Evolutionary conservation across 768 basidiomycete genomes (phyloP).

Genomic region (Tylopilus cervinicoccineus): DNA sequence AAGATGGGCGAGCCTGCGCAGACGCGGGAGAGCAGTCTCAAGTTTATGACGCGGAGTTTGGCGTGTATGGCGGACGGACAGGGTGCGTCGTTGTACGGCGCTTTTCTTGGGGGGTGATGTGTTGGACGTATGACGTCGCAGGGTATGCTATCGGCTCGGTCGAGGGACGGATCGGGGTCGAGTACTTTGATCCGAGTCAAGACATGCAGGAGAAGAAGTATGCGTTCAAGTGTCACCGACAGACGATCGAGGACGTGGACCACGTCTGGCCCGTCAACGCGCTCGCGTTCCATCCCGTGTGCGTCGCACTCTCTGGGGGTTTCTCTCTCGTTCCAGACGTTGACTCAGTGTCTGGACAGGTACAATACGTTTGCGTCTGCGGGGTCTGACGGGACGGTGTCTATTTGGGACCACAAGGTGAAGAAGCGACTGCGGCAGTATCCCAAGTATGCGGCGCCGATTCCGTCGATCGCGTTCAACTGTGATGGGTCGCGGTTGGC

Average conservation of each 20-base stretch:
- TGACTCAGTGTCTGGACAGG: constrained; percentile 34
- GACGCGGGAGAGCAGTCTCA: constrained; percentile 86
- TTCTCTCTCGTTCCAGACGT: no score
- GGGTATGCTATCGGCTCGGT: constrained; percentile 93
- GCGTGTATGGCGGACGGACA: constrained; percentile 92
- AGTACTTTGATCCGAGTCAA: constrained; percentile 86
- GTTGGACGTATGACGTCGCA: no score
- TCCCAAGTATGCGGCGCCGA: constrained; percentile 68
- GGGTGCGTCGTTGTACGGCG: constrained; percentile 42
- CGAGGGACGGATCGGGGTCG: constrained; percentile 95
- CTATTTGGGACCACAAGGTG: constrained; percentile 95
- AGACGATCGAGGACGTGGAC: constrained; percentile 86
- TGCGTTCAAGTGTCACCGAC: constrained; percentile 96
- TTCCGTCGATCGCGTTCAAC: constrained; percentile 81
- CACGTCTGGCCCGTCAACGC: constrained; percentile 97
- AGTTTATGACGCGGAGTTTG: constrained; percentile 90
- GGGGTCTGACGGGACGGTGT: constrained; percentile 91
- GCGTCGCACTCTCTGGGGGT: no score
- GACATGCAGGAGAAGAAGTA: constrained; percentile 71
- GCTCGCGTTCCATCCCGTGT: constrained; percentile 90
- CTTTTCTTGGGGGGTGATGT: background rate
- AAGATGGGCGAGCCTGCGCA: constrained; percentile 74
- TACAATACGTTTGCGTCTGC: constrained; percentile 95
- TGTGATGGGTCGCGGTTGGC: constrained; percentile 80
- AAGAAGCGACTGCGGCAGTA: constrained; percentile 95